Evolutionary conservation across 169 alveolate genomes (phyloP), one percentile per base, ranked within the genome.

Genomic region (Plasmodium gallinaceum): DNA sequence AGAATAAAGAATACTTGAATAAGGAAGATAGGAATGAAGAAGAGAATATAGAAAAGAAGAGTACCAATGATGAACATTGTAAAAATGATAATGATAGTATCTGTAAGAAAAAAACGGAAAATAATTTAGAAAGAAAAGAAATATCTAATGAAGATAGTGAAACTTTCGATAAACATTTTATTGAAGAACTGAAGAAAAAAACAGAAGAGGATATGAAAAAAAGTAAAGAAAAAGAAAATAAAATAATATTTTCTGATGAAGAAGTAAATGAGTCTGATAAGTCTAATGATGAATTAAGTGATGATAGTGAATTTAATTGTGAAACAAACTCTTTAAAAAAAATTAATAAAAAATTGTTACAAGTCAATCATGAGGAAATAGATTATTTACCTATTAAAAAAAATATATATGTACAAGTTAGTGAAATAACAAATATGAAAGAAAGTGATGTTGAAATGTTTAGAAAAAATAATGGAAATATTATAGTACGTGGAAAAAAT

Each of bases 401-500:
- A 94, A 94, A 96, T 69, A 93, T 96, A 61, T 97, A 97, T 85
- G 96, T 94, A 66, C 98, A 97, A 87, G 97, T 92, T 2, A 92
- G 93, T 72, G 98, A 96, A 70, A 94, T 97, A 51, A 94, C 97
- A 18, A 92, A 92, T 32, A 90, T 97, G 96, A 94, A 95, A 85
- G 97, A 95, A 16, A 97, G 95, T 83, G 98, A 97, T 75, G 97
- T 97, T 16, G 98, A 95, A 32, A 96, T 97, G 68, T 88, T 97
- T 61, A 71, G 98, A 69, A 95, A 95, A 83, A 95, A 97, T 32
- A 93, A 96, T 73, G 97, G 97, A 65, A 95, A 96, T 76, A 97
- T 97, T 73, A 92, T 95, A 85, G 99, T 98, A 14, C 92, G 99
- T 73, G 99, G 99, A 2, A 95, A 97, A 88, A 94, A 96, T 51